Base-by-base conservation (phyloP, 352 stramenopile species). In the Phytophthora europaea region DNA sequence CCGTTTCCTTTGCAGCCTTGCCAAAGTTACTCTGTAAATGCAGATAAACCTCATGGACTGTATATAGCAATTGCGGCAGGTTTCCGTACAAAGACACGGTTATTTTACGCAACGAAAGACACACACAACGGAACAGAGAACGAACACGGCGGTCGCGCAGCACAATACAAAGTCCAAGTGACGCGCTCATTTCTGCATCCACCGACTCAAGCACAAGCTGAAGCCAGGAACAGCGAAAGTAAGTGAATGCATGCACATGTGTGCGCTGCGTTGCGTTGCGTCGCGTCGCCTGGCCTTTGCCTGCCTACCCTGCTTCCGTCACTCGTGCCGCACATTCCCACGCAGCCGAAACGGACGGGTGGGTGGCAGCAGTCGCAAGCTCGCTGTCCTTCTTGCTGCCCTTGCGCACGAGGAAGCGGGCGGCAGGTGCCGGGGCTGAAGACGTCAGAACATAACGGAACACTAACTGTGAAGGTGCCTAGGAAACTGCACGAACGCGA, bases 111-210 rank as follows among this genome's bases (percentile, higher is more conserved):
- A 68, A 73, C 66, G 58, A 75, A 75, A 61, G 57, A 66, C 57
- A 50, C 47, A 58, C 58, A 68, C 61, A 79, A 72, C 58, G 62
- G 55, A 75, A 75, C 67, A 75, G 48, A 71, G 65, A 73, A 58
- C 65, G 36, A 74, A 74, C 70, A 73, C 64, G 43, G 62, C 56
- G 54, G 45, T 60, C 68, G 40, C 50, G 43, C 10, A 72, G 69
- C 60, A 76, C 67, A 75, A 79, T 76, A 79, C 61, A 73, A 79
- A 71, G 9, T 8, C n/a, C 60, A 61, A 70, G 48, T 74, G 23
- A 55, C 68, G 36, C 18, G 16, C 23, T 56, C 69, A 76, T 40
- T 57, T 31, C 38, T 31, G 43, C 65, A 70, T 76, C 58, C 65
- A 58, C 64, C 28, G 7, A 47, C 57, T 43, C 51, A 45, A 40